Evolutionary conservation across 768 basidiomycete species (phyloP).

Genomic region (Lyophyllum atratum): DNA sequence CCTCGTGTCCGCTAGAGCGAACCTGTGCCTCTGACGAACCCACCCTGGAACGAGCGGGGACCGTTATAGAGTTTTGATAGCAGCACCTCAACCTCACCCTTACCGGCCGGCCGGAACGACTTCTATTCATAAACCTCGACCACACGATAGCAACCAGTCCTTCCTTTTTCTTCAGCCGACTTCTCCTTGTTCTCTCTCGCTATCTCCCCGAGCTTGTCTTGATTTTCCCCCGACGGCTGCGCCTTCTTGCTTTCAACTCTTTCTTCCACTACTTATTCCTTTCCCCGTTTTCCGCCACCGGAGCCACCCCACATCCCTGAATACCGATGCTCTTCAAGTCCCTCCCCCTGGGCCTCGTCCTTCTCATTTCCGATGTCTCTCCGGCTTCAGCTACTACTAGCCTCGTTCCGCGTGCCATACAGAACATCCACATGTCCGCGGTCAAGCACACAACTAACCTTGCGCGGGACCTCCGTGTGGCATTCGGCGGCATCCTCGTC

Average conservation of each 20-base stretch:
- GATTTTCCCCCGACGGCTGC: slow-evolving; percentile 20
- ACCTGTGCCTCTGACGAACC: slow-evolving; percentile 1
- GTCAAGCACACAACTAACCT: slow-evolving; percentile 59
- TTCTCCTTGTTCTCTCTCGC: slow-evolving; percentile 7
- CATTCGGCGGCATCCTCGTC: slow-evolving; percentile 56
- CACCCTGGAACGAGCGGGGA: background rate
- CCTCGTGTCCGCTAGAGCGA: slow-evolving; percentile 15
- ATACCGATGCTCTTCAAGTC: slow-evolving; percentile 26
- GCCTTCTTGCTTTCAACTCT: slow-evolving; percentile 22
- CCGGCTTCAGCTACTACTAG: slow-evolving; percentile 28
- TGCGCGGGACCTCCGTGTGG: slow-evolving; percentile 69
- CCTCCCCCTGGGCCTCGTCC: slow-evolving; percentile 36
- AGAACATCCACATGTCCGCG: slow-evolving; percentile 55
- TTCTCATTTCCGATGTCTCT: slow-evolving; percentile 33
- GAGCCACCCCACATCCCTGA: background rate
- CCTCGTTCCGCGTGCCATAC: slow-evolving; percentile 43
- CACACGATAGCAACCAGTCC: slow-evolving; percentile 1
- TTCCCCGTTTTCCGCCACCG: slow-evolving; percentile 3
- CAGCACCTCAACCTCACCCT: slow-evolving; percentile 20
- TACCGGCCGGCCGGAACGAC: slow-evolving; percentile 24
- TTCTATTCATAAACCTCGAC: slow-evolving; percentile 22
- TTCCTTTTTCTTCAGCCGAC: slow-evolving; percentile 16
- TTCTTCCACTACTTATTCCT: slow-evolving; percentile 19
- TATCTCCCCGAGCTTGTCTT: slow-evolving; percentile 12
- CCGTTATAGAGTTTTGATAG: background rate